Conservation (phyloP, 2,329 filamentous ascomycete species). For the Penicillium sp. region DNA sequence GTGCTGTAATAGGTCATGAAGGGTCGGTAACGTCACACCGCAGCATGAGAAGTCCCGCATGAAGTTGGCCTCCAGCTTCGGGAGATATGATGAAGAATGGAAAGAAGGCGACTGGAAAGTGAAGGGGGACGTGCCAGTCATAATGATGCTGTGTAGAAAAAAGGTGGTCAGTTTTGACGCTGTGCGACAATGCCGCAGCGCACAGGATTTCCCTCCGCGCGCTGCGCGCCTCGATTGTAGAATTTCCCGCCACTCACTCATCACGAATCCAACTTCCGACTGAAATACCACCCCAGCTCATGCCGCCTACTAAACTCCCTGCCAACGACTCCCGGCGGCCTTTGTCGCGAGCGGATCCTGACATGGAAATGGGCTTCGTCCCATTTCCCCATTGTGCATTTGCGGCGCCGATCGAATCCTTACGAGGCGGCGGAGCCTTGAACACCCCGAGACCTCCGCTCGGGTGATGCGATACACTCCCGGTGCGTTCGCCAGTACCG, state of each 20-base stretch:
- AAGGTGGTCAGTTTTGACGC: conserved; percentile 29
- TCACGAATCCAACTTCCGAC: conserved; percentile 96
- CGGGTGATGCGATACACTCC: conserved; percentile 46
- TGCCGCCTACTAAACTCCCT: conserved; percentile 68
- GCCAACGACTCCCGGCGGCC: conserved; percentile 60
- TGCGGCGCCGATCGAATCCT: conserved; percentile 55
- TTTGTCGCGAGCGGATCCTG: conserved; percentile 49
- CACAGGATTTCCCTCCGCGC: conserved; percentile 7
- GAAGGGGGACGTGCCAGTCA: conserved; percentile 95
- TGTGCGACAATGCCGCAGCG: conserved; percentile 17
- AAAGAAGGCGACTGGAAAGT: conserved; percentile 88
- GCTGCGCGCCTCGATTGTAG: not conserved
- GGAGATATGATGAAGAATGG: conserved; percentile 93
- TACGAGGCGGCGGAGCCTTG: conserved; percentile 46
- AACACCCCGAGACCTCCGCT: conserved; percentile 39
- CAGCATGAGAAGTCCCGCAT: conserved; percentile 98
- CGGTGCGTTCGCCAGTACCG: conserved; percentile 42
- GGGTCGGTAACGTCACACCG: conserved; percentile 80
- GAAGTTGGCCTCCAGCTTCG: conserved; percentile 94
- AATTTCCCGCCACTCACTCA: conserved; percentile 69
- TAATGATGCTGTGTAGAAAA: conserved; percentile 69
- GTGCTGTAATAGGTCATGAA: conserved; percentile 93
- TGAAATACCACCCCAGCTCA: conserved; percentile 96
- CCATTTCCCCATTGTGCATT: conserved; percentile 58
- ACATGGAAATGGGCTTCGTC: conserved; percentile 62